Conservation (phyloP, 257 asterid genomes). For the Solanum raphanifolium region DNA sequence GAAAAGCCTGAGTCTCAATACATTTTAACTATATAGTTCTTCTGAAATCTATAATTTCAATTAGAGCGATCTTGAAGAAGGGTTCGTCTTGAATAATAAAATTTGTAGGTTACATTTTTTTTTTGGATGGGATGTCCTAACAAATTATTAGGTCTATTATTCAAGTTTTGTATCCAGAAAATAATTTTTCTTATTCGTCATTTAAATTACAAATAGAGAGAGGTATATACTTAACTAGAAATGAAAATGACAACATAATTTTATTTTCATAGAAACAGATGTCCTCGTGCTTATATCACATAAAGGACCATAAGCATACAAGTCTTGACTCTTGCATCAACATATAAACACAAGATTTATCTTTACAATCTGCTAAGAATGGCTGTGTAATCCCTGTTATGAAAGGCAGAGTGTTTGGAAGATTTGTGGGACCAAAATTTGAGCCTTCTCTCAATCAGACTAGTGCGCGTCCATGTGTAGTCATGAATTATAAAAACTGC, state of each 20-base stretch:
- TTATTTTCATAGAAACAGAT: neutral
- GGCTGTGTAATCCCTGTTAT: neutral
- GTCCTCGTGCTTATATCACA: neutral
- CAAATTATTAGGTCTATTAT: neutral
- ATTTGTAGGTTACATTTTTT: neutral
- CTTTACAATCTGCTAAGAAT: neutral
- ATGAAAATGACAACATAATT: neutral
- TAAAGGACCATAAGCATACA: neutral
- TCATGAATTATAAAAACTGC: slow-evolving; percentile 8
- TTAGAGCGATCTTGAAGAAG: no score
- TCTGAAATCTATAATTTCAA: no score
- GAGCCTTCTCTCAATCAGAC: neutral
- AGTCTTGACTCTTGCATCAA: neutral
- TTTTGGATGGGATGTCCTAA: neutral
- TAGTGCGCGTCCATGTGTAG: neutral
- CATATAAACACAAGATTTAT: neutral
- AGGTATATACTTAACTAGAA: neutral
- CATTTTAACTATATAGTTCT: no score
- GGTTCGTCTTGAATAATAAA: no score
- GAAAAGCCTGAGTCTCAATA: no score
- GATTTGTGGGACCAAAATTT: neutral
- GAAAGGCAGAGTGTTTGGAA: neutral
- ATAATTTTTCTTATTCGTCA: neutral
- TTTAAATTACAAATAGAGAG: neutral
- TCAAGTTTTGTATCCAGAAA: neutral